Evolutionary conservation across 352 stramenopile genomes (phyloP), one percentile per base, ranked within the genome.

Genomic region (Phytophthora rubi): DNA sequence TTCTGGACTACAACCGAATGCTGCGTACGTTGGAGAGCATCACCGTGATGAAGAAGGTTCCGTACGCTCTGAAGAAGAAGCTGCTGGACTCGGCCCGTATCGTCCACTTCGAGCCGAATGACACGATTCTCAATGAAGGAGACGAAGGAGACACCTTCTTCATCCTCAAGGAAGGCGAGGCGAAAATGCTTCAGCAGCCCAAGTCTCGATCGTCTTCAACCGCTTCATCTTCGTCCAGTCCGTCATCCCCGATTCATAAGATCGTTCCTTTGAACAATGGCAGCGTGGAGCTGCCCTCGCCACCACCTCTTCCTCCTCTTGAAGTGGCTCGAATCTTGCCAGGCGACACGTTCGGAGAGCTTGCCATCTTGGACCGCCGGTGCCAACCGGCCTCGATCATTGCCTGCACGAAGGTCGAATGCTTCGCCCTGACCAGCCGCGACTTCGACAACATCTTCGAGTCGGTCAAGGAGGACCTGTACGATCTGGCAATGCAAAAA

Each of bases 1-100:
- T 98, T 32, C 77, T 98, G 13, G 77, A 96, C 44, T 76, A 92
- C 53, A 89, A 86, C 23, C 60, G 76, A 9, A 71, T 88, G 59
- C 75, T 94, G 21, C 78, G 79, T 9, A 73, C 79, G 23, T 59
- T 91, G 2, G 70, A 89, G 47, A 85, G 77, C 59, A 80, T 89
- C n/a, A 48, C 80, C 9, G 59, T 90, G 6, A 73, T 92, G 18
- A 87, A 85, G 54, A 75, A 79, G 1, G 59, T 83, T 6, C 71
- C 81, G 4, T 58, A 74, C 6, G 51, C 61, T 2, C 54, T 82
- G 16, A 88, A 88, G 58, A 80, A 81, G 42, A 77, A 81, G 47
- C 52, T 92, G 30, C 12, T 90, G 2, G 74, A 83, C 39, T 69
- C 66, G 21, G 70, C 80, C 0, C 74, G 68, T 6, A 52, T 85